A percentile compares a stretch with the other conserved stretches of the same genome.
phyloP scores from a whole-genome alignment of 1,284 basidiomycete genomes.

The Dichomitus squalens region DNA sequence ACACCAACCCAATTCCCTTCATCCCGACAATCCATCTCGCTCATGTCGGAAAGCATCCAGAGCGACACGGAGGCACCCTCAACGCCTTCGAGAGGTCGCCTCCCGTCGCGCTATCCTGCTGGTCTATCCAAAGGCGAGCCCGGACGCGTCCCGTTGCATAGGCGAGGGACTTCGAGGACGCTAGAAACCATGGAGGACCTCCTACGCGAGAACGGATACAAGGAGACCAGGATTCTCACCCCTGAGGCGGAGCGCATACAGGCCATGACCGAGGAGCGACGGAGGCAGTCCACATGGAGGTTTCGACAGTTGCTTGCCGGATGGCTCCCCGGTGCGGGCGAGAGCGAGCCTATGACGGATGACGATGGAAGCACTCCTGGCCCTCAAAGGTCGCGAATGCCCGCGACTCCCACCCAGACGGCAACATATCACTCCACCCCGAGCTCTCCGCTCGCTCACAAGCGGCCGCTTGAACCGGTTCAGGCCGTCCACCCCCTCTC shows the following conservation, averaged over 20 bases:
- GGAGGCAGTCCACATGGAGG: conserved; percentile 24
- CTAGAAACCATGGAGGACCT: conserved; percentile 85
- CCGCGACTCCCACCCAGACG: conserved; percentile 3
- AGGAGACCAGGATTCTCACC: conserved; percentile 85
- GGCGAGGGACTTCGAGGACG: conserved; percentile 73
- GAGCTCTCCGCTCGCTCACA: conserved; percentile 37
- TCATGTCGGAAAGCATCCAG: conserved; percentile 7
- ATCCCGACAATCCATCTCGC: neutral
- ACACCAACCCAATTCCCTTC: conserved; percentile 3
- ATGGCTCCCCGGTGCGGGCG: conserved; percentile 41
- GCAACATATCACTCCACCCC: conserved; percentile 30
- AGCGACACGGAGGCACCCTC: conserved; percentile 19
- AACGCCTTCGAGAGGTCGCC: conserved; percentile 35
- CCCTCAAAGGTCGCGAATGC: neutral
- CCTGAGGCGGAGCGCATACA: conserved; percentile 69
- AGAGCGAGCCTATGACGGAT: conserved; percentile 16
- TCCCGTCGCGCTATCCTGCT: conserved; percentile 51
- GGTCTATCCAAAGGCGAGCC: conserved; percentile 41
- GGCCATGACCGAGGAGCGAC: conserved; percentile 32
- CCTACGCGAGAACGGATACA: conserved; percentile 83
- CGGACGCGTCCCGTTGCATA: conserved; percentile 67
- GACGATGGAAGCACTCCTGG: conserved; percentile 5
- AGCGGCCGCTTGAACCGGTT: conserved; percentile 16
- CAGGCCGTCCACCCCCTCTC: conserved; percentile 12
- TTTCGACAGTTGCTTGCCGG: conserved; percentile 50